Conservation (phyloP, 345 rosid species). For the Fremontodendron californicum region DNA sequence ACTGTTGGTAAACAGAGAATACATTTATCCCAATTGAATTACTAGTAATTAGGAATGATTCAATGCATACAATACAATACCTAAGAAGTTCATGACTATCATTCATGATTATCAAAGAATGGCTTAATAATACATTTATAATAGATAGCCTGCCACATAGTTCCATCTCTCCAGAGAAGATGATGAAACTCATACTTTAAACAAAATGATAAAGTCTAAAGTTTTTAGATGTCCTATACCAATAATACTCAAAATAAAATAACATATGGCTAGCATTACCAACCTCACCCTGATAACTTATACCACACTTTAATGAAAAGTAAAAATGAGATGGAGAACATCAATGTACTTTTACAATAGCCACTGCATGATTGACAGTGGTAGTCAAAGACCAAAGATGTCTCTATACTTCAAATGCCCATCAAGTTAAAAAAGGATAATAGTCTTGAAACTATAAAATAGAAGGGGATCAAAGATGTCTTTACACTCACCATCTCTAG, state of each 20-base stretch:
- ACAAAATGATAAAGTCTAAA: not conserved
- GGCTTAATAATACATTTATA: not conserved
- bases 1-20: not conserved
- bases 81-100: not conserved
- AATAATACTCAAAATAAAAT: not conserved
- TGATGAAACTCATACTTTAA: not conserved
- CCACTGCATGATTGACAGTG: not conserved
- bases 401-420: not conserved
- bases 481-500: slow-evolving; percentile 70
- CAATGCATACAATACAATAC: not conserved
- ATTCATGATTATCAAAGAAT: not conserved
- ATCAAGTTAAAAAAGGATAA: not conserved
- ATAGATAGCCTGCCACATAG: not conserved
- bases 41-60: not conserved
- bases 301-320: not conserved
- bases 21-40: not conserved
- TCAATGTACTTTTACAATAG: not conserved
- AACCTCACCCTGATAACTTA: not conserved
- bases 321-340: not conserved
- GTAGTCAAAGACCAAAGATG: not conserved
- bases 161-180: not conserved
- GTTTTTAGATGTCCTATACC: not conserved
- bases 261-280: not conserved
- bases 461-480: not conserved
- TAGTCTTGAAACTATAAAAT: not conserved